Evolutionary conservation across 2,329 filamentous ascomycete genomes (phyloP).

Genomic region (Cadophora sp.): DNA sequence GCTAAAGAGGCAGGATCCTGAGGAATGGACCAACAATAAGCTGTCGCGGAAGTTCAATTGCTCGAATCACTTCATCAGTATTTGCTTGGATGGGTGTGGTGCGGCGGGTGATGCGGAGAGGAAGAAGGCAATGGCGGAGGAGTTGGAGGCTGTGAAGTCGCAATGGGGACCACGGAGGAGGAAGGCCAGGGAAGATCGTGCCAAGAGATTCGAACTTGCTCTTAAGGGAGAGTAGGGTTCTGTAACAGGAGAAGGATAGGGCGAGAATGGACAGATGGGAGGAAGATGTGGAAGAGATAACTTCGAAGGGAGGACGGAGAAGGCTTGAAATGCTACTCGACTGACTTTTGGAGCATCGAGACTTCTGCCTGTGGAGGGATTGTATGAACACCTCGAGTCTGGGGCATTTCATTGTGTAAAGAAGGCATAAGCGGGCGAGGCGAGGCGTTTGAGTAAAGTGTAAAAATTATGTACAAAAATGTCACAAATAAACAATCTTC

Average conservation of each 20-base stretch:
- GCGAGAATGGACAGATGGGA: not conserved
- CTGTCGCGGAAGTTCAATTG: conserved; percentile 64
- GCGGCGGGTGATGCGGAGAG: conserved; percentile 41
- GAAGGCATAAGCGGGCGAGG: conserved; percentile 23
- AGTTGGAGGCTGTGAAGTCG: conserved; percentile 56
- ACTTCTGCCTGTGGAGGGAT: not conserved
- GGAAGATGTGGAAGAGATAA: not conserved
- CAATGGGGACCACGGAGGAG: conserved; percentile 63
- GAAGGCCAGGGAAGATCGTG: conserved; percentile 61
- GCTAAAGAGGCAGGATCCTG: conserved; percentile 60
- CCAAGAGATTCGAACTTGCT: conserved; percentile 53
- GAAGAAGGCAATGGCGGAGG: conserved; percentile 55
- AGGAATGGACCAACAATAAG: conserved; percentile 59
- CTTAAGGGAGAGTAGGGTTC: conserved; percentile 38
- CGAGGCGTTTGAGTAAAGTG: conserved; percentile 27
- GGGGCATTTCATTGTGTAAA: conserved; percentile 26
- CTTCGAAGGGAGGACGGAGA: not conserved
- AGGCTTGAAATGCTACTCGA: not conserved
- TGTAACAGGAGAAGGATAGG: not conserved
- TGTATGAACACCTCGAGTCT: conserved; percentile 18
- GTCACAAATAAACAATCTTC: conserved; percentile 12
- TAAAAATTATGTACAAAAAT: conserved; percentile 33
- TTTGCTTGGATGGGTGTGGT: conserved; percentile 55
- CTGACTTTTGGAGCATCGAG: not conserved
- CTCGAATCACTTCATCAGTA: conserved; percentile 62